Evolutionary conservation across 2,329 filamentous ascomycete species (phyloP).

Genomic region (Calonectria henricotiae): DNA sequence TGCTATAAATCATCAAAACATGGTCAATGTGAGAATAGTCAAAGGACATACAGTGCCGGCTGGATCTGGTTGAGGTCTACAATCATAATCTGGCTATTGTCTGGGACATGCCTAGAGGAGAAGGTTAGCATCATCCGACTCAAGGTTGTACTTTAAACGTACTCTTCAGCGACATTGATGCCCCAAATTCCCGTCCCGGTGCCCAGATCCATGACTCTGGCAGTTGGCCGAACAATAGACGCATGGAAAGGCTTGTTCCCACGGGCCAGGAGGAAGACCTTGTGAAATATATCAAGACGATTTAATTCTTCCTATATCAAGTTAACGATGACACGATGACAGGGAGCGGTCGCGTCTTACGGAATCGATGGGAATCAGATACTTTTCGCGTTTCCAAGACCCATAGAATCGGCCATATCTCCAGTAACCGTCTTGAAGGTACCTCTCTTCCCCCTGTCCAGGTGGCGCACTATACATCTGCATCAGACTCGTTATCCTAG

Average conservation of each 20-base stretch:
- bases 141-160: conserved; percentile 55
- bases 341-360: conserved; percentile 61
- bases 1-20: conserved; percentile 66
- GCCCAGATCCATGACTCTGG: conserved; percentile 77
- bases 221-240: conserved; percentile 40
- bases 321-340: conserved; percentile 23
- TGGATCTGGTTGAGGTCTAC: conserved; percentile 62
- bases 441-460: conserved; percentile 41
- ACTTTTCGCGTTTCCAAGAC: conserved; percentile 77
- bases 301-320: conserved; percentile 77
- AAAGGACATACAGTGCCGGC: conserved; percentile 57
- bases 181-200: conserved; percentile 95
- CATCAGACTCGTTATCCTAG: conserved; percentile 32
- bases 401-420: conserved; percentile 83
- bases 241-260: conserved; percentile 57
- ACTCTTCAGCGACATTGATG: conserved; percentile 85
- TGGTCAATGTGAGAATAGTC: too few species aligned
- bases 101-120: conserved; percentile 42
- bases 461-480: conserved; percentile 38
- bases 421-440: conserved; percentile 55
- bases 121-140: conserved; percentile 8
- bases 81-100: conserved; percentile 56
- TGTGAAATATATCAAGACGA: conserved; percentile 87
- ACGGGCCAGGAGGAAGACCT: conserved; percentile 79
- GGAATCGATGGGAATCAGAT: conserved; percentile 85